These are phyloP conservation scores for Alnus rubra DNA, from an alignment of 306 rosid species.

Conservation along the genomic window DNA sequence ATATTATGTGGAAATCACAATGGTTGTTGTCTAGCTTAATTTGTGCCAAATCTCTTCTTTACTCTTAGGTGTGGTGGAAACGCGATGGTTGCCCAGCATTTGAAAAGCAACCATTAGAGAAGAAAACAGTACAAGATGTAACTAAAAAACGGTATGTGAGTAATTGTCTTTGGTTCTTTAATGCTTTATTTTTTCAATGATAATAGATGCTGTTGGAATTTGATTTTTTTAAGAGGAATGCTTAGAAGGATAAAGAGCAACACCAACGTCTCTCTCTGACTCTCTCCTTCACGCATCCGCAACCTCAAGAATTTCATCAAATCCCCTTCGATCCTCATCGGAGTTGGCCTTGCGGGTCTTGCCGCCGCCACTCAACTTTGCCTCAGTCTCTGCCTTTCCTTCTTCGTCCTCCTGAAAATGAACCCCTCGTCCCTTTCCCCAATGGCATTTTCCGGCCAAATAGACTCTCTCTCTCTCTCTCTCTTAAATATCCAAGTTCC, in stretches of 20 bases:
- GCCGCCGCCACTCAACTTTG: no score
- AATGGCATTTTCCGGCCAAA: no score
- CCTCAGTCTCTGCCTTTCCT: no score
- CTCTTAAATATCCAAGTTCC: no score
- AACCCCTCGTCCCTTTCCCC: no score
- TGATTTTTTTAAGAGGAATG: not conserved
- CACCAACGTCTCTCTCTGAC: no score
- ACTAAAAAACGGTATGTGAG: slow-evolving; percentile 75
- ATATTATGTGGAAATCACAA: slow-evolving; percentile 2
- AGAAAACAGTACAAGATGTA: slow-evolving; percentile 69
- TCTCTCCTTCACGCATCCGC: no score
- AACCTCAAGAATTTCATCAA: no score
- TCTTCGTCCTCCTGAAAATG: no score
- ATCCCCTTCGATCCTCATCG: no score
- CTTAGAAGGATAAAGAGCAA: not conserved
- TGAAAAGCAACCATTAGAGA: slow-evolving; percentile 78
- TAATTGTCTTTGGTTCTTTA: not conserved
- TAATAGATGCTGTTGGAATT: not conserved
- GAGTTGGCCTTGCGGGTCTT: no score
- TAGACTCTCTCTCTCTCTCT: no score
- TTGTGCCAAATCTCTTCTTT: slow-evolving; percentile 14
- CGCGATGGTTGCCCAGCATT: slow-evolving; percentile 95
- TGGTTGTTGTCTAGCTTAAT: slow-evolving; percentile 8
- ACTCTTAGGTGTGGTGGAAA: slow-evolving; percentile 93
- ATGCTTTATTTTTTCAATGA: not conserved